phyloP scores from a whole-genome alignment of 169 alveolate species.

The Cryptosporidium parvum region DNA sequence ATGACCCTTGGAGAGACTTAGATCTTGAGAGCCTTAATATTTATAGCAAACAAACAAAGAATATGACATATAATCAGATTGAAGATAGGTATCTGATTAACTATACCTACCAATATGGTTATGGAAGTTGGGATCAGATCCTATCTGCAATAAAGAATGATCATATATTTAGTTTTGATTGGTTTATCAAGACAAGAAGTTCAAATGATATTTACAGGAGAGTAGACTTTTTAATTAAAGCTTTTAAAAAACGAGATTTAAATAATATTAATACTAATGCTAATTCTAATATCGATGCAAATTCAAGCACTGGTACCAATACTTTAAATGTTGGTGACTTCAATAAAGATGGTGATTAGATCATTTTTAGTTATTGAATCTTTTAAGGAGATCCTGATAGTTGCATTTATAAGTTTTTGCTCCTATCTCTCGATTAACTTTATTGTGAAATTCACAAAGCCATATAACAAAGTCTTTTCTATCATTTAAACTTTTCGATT shows the following conservation, averaged over 20 bases:
- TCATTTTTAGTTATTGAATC: slow-evolving; percentile 9
- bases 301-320: not conserved
- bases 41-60: slow-evolving; percentile 42
- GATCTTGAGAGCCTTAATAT: slow-evolving; percentile 37
- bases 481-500: slow-evolving; percentile 1
- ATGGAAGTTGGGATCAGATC: slow-evolving; percentile 85
- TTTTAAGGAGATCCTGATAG: slow-evolving; percentile 23
- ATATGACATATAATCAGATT: slow-evolving; percentile 15
- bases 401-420: slow-evolving; percentile 16
- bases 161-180: slow-evolving; percentile 80
- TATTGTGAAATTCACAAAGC: slow-evolving; percentile 67
- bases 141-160: slow-evolving; percentile 79
- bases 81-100: slow-evolving; percentile 86
- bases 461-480: slow-evolving; percentile 60
- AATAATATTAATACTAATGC: slow-evolving; percentile 4
- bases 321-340: not conserved
- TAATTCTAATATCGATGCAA: not conserved
- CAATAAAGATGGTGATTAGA: not conserved
- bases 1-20: slow-evolving; percentile 68
- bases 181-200: slow-evolving; percentile 83
- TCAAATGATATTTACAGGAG: slow-evolving; percentile 82
- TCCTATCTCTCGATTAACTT: slow-evolving; percentile 32
- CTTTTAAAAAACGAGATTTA: slow-evolving; percentile 76
- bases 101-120: slow-evolving; percentile 78
- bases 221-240: slow-evolving; percentile 84